Evolutionary conservation across 345 rosid genomes (phyloP).

Genomic region (Physaria fendleri): DNA sequence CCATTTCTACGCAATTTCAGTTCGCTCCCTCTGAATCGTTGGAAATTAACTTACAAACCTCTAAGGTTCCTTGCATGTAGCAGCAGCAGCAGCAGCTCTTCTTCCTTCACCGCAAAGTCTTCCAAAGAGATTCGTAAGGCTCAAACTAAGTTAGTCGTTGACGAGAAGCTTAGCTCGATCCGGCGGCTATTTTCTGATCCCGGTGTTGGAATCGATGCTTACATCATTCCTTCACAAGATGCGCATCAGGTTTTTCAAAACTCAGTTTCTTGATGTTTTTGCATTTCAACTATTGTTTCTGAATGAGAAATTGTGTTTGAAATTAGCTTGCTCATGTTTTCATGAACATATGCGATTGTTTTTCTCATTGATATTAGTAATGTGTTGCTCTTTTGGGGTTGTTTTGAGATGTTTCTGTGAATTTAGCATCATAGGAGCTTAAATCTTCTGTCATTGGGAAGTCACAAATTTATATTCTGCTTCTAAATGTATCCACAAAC

Average conservation of each 20-base stretch:
- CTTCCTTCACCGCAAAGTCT: conserved; percentile 62
- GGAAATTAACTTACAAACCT: conserved; percentile 19
- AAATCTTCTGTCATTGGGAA: background rate
- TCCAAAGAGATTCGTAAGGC: conserved; percentile 55
- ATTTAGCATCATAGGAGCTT: background rate
- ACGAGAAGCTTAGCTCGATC: conserved; percentile 66
- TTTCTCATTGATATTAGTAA: background rate
- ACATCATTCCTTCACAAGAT: conserved; percentile 90
- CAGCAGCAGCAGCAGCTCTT: conserved; percentile 26
- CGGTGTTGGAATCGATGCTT: conserved; percentile 82
- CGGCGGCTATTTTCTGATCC: conserved; percentile 61
- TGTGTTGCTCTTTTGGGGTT: background rate
- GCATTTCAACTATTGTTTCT: background rate
- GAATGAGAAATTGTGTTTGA: background rate
- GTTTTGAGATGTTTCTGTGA: background rate
- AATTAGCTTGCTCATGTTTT: background rate
- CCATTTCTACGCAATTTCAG: conserved; percentile 35
- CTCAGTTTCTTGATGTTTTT: background rate
- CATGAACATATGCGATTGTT: background rate
- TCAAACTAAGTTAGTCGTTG: conserved; percentile 34
- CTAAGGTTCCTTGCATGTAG: conserved; percentile 33
- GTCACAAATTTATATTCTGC: background rate
- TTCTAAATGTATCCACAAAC: background rate
- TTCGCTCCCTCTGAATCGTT: conserved; percentile 15
- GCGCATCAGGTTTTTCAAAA: conserved; percentile 70